Percentiles rank a stretch among this genome's conserved stretches.
These are phyloP conservation scores for Naganishia antarctica DNA, from an alignment of 768 basidiomycete genomes.

Conservation along the genomic window DNA sequence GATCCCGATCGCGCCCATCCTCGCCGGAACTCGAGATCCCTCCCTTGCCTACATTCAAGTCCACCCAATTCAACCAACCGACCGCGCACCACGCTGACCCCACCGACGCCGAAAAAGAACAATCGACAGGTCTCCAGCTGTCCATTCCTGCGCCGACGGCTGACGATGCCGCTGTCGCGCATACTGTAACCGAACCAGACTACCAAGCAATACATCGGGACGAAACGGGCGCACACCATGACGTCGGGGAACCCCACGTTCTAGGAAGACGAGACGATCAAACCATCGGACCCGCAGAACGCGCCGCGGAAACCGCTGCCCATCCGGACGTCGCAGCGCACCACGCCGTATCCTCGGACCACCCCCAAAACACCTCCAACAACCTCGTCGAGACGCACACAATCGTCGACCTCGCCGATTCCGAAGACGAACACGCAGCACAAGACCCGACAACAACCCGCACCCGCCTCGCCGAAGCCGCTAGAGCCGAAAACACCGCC, in stretches of 20 bases:
- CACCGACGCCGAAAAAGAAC: constrained; percentile 3
- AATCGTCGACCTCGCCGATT: background rate
- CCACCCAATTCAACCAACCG: too few relatives aligned
- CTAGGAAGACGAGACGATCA: background rate
- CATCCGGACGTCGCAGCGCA: background rate
- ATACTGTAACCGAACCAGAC: background rate
- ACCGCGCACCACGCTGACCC: too few relatives aligned
- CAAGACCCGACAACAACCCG: constrained; percentile 38
- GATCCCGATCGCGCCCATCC: constrained; percentile 1
- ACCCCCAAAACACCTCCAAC: constrained; percentile 3
- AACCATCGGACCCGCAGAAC: constrained; percentile 17
- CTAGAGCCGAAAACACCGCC: constrained; percentile 49
- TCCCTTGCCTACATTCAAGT: background rate
- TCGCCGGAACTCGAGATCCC: background rate
- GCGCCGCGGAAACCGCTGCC: background rate
- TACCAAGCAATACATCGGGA: background rate
- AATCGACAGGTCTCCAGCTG: background rate
- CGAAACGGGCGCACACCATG: background rate
- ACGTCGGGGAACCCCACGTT: background rate
- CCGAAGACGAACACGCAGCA: background rate
- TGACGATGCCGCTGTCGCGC: background rate
- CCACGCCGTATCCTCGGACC: constrained; percentile 26
- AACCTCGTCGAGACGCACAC: background rate
- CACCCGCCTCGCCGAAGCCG: constrained; percentile 49
- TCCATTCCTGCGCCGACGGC: background rate